Evolutionary conservation across 805 yeast genomes (phyloP), one percentile per base, ranked within the genome.

Genomic region (Candida ipomoeae): DNA sequence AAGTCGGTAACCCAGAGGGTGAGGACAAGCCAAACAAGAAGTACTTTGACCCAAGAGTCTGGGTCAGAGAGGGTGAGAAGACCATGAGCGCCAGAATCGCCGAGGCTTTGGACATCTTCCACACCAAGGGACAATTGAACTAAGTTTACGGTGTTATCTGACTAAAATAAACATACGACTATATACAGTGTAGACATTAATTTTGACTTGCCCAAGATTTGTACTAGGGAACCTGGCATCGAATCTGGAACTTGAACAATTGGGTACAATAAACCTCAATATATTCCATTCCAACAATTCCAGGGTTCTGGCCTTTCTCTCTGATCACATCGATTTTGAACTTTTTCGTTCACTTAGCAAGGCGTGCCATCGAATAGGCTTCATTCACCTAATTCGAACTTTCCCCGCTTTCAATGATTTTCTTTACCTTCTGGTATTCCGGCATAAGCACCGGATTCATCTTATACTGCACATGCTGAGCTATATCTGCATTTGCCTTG

Each of bases 21-120:
- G 92, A 79, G 51, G 98, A 94, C 79, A 88, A 89, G 83, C 99
- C 99, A 80, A 94, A 94, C 92, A 94, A 94, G 91, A 94, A 94
- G 82, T 90, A 79, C 89, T 94, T 89, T 72, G 99, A 94, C 80
- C 99, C 99, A 79, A 92, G 99, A 85, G 98, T 91, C 77, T 94
- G 99, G 99, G 97, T 94, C 62, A 91, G 98, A 84, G 98, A 92
- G 80, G 98, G 99, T 83, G 99, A 94, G 83, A 90, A 90, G 90
- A 90, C 97, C 70, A 92, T 94, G 97, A 62, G 84, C 61, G 77
- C 73, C 62, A 89, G 97, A 85, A 80, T 94, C 67, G 62, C 87
- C 55, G 85, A 83, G 73, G 95, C 96, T 66, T 80, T 94, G 71
- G 79, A 74, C 47, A 78, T 88, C 70, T 94, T 94, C 96, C 90